These are phyloP conservation scores for Loxodes magnus DNA, from an alignment of 73 alveolate genomes.

Conservation along the genomic window DNA sequence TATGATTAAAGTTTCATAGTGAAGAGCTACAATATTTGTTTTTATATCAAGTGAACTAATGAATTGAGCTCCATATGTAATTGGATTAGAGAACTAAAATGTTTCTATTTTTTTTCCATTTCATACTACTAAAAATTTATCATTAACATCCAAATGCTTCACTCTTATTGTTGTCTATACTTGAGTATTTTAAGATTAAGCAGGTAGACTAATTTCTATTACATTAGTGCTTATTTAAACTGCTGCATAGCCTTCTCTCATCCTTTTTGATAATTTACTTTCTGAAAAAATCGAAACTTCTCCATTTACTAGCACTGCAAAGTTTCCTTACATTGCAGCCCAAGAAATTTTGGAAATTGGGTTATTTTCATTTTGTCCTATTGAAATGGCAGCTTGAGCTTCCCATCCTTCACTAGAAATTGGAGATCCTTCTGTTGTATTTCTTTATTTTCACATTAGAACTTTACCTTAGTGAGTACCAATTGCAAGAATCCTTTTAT, in stretches of 20 bases:
- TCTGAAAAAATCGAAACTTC: conserved; percentile 74
- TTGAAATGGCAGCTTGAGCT: conserved; percentile 71
- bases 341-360: conserved; percentile 69
- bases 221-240: conserved; percentile 74
- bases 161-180: conserved; percentile 53
- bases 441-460: conserved; percentile 91
- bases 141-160: conserved; percentile 80
- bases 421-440: conserved; percentile 81
- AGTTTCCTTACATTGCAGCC: conserved; percentile 72
- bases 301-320: conserved; percentile 50
- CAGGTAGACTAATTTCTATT: conserved; percentile 46
- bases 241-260: conserved; percentile 76
- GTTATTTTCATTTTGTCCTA: conserved; percentile 32
- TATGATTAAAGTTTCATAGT: conserved; percentile 64
- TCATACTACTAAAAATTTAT: conserved; percentile 63
- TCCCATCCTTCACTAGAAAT: conserved; percentile 88
- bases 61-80: conserved; percentile 19
- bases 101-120: conserved; percentile 76
- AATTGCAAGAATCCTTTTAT: conserved; percentile 76
- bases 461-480: conserved; percentile 92
- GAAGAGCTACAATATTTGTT: conserved; percentile 70
- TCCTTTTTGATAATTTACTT: conserved; percentile 70
- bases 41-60: conserved; percentile 59
- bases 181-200: background rate
- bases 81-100: conserved; percentile 57